Percentiles rank a stretch among this genome's conserved stretches.
Conservation (phyloP, 306 rosid genomes). For the Purshia tridentata region DNA sequence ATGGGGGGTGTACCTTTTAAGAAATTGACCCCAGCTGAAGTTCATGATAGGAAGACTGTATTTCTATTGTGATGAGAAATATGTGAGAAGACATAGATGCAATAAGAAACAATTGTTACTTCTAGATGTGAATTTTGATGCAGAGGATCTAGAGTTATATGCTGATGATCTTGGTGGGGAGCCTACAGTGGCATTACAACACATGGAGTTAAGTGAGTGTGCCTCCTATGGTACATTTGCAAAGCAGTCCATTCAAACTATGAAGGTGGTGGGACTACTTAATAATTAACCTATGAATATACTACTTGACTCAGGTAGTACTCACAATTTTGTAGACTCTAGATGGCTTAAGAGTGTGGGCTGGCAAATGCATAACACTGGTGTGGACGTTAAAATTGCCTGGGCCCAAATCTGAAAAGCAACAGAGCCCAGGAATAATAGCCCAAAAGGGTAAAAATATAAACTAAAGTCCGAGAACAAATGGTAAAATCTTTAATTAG, state of each 20-base stretch:
- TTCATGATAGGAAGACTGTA: neutral
- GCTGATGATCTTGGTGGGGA: too few species aligned
- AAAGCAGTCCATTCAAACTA: neutral
- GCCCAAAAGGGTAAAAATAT: too few species aligned
- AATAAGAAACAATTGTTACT: too few species aligned
- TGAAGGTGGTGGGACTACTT: neutral
- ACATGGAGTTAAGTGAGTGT: too few species aligned
- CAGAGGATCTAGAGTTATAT: too few species aligned
- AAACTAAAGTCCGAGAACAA: too few species aligned
- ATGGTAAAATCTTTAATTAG: too few species aligned
- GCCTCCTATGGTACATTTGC: neutral
- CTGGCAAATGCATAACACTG: neutral
- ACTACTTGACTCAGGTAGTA: neutral
- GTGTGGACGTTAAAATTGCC: too few species aligned
- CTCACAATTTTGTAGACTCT: too few species aligned
- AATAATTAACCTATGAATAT: neutral
- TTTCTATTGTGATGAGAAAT: neutral
- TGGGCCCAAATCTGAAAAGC: too few species aligned
- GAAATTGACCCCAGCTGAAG: neutral
- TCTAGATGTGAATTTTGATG: neutral
- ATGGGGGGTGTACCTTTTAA: accelerated
- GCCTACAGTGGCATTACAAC: too few species aligned
- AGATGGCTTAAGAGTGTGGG: neutral
- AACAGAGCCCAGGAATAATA: too few species aligned
- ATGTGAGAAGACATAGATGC: neutral